Base-by-base conservation (phyloP, 768 basidiomycete genomes). In the Rhodotorula taiwanensis region DNA sequence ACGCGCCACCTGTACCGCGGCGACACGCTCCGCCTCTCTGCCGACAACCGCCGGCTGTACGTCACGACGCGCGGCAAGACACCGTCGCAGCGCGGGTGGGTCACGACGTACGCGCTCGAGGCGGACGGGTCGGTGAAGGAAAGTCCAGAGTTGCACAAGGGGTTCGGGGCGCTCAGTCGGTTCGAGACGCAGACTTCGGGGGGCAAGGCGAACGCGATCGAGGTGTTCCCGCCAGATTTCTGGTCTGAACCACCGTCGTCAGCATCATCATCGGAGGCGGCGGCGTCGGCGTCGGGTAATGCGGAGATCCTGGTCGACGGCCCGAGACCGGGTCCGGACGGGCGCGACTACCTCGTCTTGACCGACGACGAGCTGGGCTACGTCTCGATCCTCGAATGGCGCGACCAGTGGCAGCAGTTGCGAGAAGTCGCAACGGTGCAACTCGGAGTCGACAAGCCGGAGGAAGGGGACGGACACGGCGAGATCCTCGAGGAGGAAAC, bases 191-290 rank as follows among this genome's bases (percentile, higher is more conserved):
- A 55, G n/a, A 74, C 69, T 43, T 60, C 58, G 25, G 73, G 73
- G 6, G 73, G 73, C 6, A 72, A 72, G 55, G 73, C 73, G 25
- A 72, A 74, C 62, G 73, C 73, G 10, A 65, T 74, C 43, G 73
- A 74, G 50, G 54, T 70, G 4, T 63, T 57, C 31, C 67, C 59
- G 25, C 10, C 36, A 9, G 36, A 39, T 9, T 70, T 56, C 55
- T 55, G 42, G 51, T 52, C 36, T n/a, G 6, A 10, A 41, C 18
- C 39, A 18, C 18, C 39, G 39, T 21, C 42, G 42, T 49, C 42
- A 21, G 4, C n/a, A 31, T 2, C 5, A 16, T 31, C 30, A 9
- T 13, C 23, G 21, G 28, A n/a, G 27, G 15, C 23, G 8, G 45
- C 18, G 43, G 52, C 2, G 2, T 18, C 30, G 10, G 36, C 36